phyloP scores from a whole-genome alignment of 352 stramenopile genomes.

The Phytophthora nicotianae region DNA sequence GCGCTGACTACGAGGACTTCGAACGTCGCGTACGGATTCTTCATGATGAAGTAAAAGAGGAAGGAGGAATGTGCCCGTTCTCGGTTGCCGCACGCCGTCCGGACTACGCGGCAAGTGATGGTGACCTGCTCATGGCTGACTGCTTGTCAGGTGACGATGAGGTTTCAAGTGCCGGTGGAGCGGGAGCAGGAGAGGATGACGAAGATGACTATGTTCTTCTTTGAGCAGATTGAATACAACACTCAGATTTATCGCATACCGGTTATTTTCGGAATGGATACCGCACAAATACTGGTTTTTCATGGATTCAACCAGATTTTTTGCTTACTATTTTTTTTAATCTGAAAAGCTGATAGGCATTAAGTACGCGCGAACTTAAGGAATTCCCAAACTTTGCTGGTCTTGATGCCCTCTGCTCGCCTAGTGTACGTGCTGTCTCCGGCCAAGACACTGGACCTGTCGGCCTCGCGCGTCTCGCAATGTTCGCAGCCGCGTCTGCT shows the following conservation, averaged over 20 bases:
- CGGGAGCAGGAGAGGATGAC: constrained; percentile 40
- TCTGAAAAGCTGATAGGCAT: too few relatives aligned
- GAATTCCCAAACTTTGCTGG: not conserved
- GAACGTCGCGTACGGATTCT: constrained; percentile 52
- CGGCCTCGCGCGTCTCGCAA: constrained; percentile 27
- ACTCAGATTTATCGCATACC: too few relatives aligned
- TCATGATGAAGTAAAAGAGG: constrained; percentile 43
- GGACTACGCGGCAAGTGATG: constrained; percentile 59
- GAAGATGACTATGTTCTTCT: constrained; percentile 82
- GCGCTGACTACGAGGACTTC: constrained; percentile 76
- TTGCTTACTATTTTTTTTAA: too few relatives aligned
- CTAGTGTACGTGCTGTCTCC: constrained; percentile 88
- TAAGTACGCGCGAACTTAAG: constrained; percentile 5
- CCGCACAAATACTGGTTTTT: too few relatives aligned
- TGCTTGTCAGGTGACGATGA: constrained; percentile 69
- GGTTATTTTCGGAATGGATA: too few relatives aligned
- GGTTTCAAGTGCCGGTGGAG: constrained; percentile 16
- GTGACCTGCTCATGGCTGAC: constrained; percentile 54
- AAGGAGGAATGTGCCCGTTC: constrained; percentile 62
- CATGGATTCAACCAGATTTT: too few relatives aligned
- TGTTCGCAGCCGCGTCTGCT: constrained; percentile 63
- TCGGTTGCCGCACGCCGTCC: constrained; percentile 62
- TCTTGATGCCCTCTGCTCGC: constrained; percentile 29
- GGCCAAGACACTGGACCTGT: constrained; percentile 89
- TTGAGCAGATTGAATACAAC: constrained; percentile 29